phyloP scores from a whole-genome alignment of 2,329 filamentous ascomycete species.

The Aspergillus brasiliensis region DNA sequence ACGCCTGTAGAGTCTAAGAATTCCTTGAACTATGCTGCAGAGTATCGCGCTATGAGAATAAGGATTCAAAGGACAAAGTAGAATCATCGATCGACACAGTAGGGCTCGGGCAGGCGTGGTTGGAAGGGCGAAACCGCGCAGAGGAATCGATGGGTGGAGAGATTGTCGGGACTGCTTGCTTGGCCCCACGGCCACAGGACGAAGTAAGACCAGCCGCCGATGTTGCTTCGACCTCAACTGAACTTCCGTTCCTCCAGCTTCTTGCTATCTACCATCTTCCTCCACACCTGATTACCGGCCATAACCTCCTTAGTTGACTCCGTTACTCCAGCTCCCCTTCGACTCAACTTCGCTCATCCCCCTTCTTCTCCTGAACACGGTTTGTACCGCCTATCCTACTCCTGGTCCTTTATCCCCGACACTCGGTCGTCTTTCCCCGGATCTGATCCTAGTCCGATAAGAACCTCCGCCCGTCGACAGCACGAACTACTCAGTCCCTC shows the following conservation, averaged over 20 bases:
- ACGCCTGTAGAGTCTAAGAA: neutral
- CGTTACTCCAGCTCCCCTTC: neutral
- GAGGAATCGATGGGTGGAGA: neutral
- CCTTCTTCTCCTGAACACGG: neutral
- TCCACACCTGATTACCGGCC: neutral
- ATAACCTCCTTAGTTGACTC: neutral
- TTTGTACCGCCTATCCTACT: neutral
- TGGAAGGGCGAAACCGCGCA: neutral
- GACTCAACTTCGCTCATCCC: neutral
- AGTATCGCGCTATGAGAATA: neutral
- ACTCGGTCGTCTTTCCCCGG: slow-evolving; percentile 9
- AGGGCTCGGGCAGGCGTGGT: slow-evolving; percentile 5
- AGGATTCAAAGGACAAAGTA: neutral
- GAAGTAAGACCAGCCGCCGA: slow-evolving; percentile 16
- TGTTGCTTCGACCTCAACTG: slow-evolving; percentile 14
- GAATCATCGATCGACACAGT: neutral
- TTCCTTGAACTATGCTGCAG: neutral
- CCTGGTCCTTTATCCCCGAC: neutral
- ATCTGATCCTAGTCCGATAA: slow-evolving; percentile 22
- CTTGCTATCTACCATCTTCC: neutral
- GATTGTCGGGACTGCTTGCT: slow-evolving; percentile 9
- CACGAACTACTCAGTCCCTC: slow-evolving; percentile 1
- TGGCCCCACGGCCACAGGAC: slow-evolving; percentile 15
- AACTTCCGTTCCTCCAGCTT: slow-evolving; percentile 8
- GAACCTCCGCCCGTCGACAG: slow-evolving; percentile 21